Evolutionary conservation across 2,329 filamentous ascomycete species (phyloP), one percentile per base, ranked within the genome.

Genomic region (Ascomycota sp.): DNA sequence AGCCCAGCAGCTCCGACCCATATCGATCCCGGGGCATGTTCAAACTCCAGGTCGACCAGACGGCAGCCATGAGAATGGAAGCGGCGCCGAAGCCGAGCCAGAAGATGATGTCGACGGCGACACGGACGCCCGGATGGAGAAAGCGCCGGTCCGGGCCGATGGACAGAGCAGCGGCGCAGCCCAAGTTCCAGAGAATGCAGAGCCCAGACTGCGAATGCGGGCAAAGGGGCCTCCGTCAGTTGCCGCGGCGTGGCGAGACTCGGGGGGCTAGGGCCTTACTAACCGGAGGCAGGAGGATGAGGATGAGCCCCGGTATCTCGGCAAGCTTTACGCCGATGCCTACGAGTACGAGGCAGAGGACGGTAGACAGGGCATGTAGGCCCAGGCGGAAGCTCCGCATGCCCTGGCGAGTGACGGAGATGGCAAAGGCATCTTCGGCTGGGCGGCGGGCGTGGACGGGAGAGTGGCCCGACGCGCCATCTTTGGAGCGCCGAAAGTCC

Each of bases 41-140:
- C 25, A 13, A 5, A 11, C 30, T 29, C 34, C 34, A 35, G 10
- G 25, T 29, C 9, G 30, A 32, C 35, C 35, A 36, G 10, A 26
- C 21, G 6, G 31, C 26, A 3, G 35, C 31, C 35, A 36, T 33
- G 16, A 36, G 26, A 24, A 33, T 26, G 9, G 35, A 30, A 11
- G 30, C 11, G 12, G 35, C 35, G 8, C 35, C 32, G 21, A 33
- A 31, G 2, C 31, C 35, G 9, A 36, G 31, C 35, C 35, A 36
- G 13, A 33, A 27, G 28, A 36, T 12, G 26, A 36, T 27, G 13
- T 36, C 31, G 11, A 31, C n/a, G 16, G 27, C 35, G 9, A 36
- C 35, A 11, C 35, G 35, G 12, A 25, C n/a, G 10, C 35, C 35
- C 7, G 35, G 31, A 29, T 33, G 13, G 27, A 33, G 26, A n/a